Conservation (phyloP, 495 filamentous ascomycete species). For the Astrothelium macrocarpum region DNA sequence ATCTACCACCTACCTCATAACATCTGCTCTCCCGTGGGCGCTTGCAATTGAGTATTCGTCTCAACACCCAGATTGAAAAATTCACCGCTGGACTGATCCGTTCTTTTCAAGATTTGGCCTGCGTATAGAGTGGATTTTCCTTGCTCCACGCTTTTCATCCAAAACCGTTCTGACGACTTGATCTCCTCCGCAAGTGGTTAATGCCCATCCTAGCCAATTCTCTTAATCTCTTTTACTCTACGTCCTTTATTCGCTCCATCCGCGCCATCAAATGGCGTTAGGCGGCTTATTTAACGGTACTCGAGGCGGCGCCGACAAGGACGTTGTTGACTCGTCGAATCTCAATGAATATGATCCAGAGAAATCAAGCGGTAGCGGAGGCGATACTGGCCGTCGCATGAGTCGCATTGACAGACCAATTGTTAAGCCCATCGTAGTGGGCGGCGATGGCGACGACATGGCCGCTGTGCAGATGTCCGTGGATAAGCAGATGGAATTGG, state of each 20-base stretch:
- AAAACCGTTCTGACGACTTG: background rate
- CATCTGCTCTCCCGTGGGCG: too few relatives aligned
- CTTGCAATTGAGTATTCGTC: too few relatives aligned
- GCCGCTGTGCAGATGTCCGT: slow-evolving; percentile 41
- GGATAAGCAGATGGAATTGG: slow-evolving; percentile 65
- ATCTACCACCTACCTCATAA: too few relatives aligned
- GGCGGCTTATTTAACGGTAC: slow-evolving; percentile 10
- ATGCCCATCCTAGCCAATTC: slow-evolving; percentile 35
- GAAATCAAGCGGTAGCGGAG: slow-evolving; percentile 10
- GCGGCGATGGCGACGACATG: slow-evolving; percentile 24
- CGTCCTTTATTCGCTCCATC: slow-evolving; percentile 31
- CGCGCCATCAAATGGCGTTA: slow-evolving; percentile 46
- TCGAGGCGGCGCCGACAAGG: slow-evolving; percentile 6
- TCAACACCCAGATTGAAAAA: too few relatives aligned
- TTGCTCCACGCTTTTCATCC: slow-evolving; percentile 10
- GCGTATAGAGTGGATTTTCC: slow-evolving; percentile 9
- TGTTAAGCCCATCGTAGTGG: slow-evolving; percentile 12
- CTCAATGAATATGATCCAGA: slow-evolving; percentile 19
- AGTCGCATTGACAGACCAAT: slow-evolving; percentile 24
- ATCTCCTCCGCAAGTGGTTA: too few relatives aligned
- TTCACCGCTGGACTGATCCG: too few relatives aligned
- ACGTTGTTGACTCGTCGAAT: background rate
- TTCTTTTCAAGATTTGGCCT: background rate
- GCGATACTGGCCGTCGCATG: too few relatives aligned
- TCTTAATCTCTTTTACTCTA: slow-evolving; percentile 31